A percentile compares a stretch with the other conserved stretches of the same genome.
phyloP scores from a whole-genome alignment of 2,329 filamentous ascomycete genomes.

The Metarhizium guizhouense region DNA sequence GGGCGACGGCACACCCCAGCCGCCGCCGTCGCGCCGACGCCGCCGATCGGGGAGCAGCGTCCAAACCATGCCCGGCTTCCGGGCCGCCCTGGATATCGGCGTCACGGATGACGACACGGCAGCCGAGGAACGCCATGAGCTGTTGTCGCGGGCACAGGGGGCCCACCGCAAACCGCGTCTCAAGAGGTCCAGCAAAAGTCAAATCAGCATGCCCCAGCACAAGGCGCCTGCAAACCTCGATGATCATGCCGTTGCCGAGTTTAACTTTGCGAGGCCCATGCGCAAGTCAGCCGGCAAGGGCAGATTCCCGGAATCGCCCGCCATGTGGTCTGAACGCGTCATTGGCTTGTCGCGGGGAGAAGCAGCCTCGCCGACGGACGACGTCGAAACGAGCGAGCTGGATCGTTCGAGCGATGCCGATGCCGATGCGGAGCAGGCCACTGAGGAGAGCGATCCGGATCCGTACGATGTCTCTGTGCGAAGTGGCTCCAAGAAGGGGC shows the following conservation, averaged over 20 bases:
- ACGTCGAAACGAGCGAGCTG: constrained; percentile 23
- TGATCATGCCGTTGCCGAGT: constrained; percentile 11
- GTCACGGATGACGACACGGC: constrained; percentile 36
- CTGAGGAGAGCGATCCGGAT: constrained; percentile 25
- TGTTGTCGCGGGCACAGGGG: constrained; percentile 22
- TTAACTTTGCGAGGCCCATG: constrained; percentile 23
- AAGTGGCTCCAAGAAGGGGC: neutral
- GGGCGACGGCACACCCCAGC: constrained; percentile 16
- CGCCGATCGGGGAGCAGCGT: constrained; percentile 43
- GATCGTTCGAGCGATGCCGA: constrained; percentile 22
- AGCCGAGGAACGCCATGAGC: constrained; percentile 34
- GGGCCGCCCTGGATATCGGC: constrained; percentile 26
- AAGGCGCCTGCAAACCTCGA: constrained; percentile 8
- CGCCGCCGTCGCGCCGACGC: constrained; percentile 23
- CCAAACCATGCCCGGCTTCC: constrained; percentile 27
- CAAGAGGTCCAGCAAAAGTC: constrained; percentile 31
- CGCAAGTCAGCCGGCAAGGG: neutral
- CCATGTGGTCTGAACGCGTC: constrained; percentile 7
- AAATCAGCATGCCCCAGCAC: constrained; percentile 22
- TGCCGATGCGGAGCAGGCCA: constrained; percentile 18
- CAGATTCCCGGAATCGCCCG: neutral
- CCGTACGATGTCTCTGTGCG: constrained; percentile 13
- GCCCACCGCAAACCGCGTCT: constrained; percentile 28
- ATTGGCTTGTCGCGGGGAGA: constrained; percentile 5
- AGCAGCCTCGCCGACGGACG: constrained; percentile 17